phyloP scores from a whole-genome alignment of 257 asterid genomes.

The Solanum pimpinellifolium region DNA sequence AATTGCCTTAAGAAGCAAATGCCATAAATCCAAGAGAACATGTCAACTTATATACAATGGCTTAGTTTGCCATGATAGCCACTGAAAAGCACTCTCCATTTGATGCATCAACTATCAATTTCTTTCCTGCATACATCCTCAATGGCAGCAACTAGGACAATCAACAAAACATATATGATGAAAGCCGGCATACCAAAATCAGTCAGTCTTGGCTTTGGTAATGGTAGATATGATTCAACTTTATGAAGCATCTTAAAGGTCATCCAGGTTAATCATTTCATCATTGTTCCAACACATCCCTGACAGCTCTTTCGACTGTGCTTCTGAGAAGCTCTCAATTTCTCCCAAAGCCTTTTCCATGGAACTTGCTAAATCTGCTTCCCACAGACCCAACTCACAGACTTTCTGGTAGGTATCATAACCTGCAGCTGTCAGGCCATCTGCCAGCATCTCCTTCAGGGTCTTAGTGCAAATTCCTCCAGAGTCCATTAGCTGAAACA shows the following conservation, averaged over 20 bases:
- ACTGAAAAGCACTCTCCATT: neutral
- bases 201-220: neutral
- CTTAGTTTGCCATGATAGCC: neutral
- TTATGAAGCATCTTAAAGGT: constrained; percentile 24
- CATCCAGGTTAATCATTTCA: constrained; percentile 60
- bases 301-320: constrained; percentile 21
- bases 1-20: neutral
- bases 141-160: neutral
- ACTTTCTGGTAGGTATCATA: constrained; percentile 44
- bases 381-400: constrained; percentile 44
- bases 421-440: constrained; percentile 56
- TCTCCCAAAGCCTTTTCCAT: constrained; percentile 49
- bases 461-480: constrained; percentile 21
- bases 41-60: neutral
- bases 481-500: constrained; percentile 44
- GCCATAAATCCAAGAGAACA: neutral
- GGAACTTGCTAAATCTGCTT: constrained; percentile 51
- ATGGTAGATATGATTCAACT: neutral
- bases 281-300: constrained; percentile 47
- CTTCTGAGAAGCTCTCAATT: constrained; percentile 19
- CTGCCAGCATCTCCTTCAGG: constrained; percentile 36
- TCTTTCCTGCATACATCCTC: neutral
- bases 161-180: neutral
- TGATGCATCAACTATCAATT: neutral
- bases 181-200: neutral